These are phyloP conservation scores for Cladosporium sp. DNA, from an alignment of 2,329 filamentous ascomycete species.

Conservation along the genomic window DNA sequence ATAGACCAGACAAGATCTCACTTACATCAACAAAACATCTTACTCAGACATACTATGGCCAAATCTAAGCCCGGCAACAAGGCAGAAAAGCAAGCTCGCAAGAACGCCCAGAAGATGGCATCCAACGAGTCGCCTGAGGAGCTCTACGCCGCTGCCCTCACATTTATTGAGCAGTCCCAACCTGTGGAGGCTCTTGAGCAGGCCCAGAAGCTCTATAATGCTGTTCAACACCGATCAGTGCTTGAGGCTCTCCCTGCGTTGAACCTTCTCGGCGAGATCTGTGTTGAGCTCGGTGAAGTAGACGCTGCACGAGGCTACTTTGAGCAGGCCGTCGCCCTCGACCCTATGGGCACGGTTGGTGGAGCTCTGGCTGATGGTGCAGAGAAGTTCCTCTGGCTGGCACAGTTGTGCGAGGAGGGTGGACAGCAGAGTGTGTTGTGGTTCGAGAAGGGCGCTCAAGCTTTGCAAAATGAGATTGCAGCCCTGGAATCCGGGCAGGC, in stretches of 20 bases:
- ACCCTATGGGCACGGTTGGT: constrained; percentile 66
- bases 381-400: constrained; percentile 92
- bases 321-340: constrained; percentile 65
- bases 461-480: constrained; percentile 68
- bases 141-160: constrained; percentile 53
- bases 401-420: constrained; percentile 71
- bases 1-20: not conserved
- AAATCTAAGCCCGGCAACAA: constrained; percentile 21
- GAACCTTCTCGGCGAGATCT: constrained; percentile 74
- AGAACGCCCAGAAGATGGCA: constrained; percentile 44
- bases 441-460: constrained; percentile 64
- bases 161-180: constrained; percentile 54
- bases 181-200: constrained; percentile 52
- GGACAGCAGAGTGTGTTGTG: constrained; percentile 56
- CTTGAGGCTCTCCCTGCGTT: constrained; percentile 57
- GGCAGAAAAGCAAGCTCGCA: constrained; percentile 41
- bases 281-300: constrained; percentile 75
- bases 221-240: constrained; percentile 35
- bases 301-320: constrained; percentile 71
- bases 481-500: constrained; percentile 49
- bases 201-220: constrained; percentile 50
- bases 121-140: constrained; percentile 49
- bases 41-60: constrained; percentile 19
- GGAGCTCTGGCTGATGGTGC: constrained; percentile 74
- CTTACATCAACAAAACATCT: not conserved